Conservation (phyloP, 371 early-diverging fungal genomes). For the Conidiobolus incongruus region DNA sequence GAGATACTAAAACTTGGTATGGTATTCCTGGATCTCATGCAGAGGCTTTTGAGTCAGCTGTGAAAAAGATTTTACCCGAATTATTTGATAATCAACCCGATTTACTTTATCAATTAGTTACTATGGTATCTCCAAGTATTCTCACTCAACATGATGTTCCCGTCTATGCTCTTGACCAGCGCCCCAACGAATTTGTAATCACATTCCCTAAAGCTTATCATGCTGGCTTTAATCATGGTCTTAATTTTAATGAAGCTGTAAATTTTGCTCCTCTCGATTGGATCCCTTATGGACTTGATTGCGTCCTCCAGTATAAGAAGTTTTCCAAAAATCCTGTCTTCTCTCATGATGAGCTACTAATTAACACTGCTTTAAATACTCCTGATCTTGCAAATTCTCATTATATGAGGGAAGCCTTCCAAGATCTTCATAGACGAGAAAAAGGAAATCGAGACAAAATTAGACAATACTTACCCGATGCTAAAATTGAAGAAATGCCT, state of each 20-base stretch:
- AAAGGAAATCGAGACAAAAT: no score
- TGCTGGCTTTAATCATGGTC: slow-evolving; percentile 90
- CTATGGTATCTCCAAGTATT: slow-evolving; percentile 60
- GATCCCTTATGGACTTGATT: slow-evolving; percentile 60
- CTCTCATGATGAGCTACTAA: slow-evolving; percentile 75
- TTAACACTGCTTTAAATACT: slow-evolving; percentile 4
- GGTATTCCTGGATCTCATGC: slow-evolving; percentile 71
- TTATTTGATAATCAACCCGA: slow-evolving; percentile 79
- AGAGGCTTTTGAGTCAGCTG: slow-evolving; percentile 53
- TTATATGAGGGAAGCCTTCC: no score
- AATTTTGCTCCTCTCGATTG: slow-evolving; percentile 88
- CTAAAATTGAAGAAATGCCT: no score
- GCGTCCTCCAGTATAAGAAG: slow-evolving; percentile 53
- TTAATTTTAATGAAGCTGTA: slow-evolving; percentile 89
- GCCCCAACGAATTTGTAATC: slow-evolving; percentile 80
- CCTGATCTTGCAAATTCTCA: not conserved
- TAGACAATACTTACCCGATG: no score
- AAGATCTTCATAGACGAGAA: no score
- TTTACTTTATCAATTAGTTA: slow-evolving; percentile 72
- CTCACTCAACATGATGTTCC: slow-evolving; percentile 42
- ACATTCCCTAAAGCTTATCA: slow-evolving; percentile 91
- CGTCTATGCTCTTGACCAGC: slow-evolving; percentile 63
- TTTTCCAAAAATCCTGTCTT: slow-evolving; percentile 70
- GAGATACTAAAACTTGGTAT: slow-evolving; percentile 95
- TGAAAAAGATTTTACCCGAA: slow-evolving; percentile 60